Base-by-base conservation (phyloP, 495 filamentous ascomycete species). In the Staphylotrichum tortipilum region DNA sequence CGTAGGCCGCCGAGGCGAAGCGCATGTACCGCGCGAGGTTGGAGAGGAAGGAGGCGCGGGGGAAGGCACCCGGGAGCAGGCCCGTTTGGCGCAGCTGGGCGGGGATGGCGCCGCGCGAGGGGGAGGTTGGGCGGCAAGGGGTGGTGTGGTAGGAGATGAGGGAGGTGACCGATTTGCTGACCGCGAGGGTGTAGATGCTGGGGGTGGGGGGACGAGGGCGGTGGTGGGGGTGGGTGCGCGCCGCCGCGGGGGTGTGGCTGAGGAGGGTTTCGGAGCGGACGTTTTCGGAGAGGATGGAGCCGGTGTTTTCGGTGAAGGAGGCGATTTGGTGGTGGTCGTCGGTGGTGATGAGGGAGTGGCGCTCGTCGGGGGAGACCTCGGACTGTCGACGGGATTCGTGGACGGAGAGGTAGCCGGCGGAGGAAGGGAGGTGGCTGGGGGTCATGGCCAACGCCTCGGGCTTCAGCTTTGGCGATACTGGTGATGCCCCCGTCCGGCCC, bases 1-100 rank as follows among this genome's bases (percentile, higher is more conserved):
- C 86, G 50, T 90, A 90, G 1, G 83, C 81, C 0, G 85, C 86
- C 11, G 85, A 86, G 1, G 86, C 79, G 61, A 88, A 89, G 0
- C 85, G 82, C 65, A 83, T 83, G 57, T 85, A 90, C 29, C 85
- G 78, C 15, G 81, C 72, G 14, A 89, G 79, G 57, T 89, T 89
- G 33, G 78, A 76, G 2, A 86, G 69, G 35, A 89, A 73, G 55
- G 86, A 83, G 39, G 75, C 69, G 14, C 73, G 60, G 1, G 86
- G 86, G 47, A 87, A 89, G 24, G 84, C 77, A 0, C 81, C 78
- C 3, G 79, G 74, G 10, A 84, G 68, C 36, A 68, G 62, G 0
- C 82, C 83, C 14, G 74, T 76, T 7, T 72, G 71, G n/a, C n/a
- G n/a, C n/a, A n/a, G n/a, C n/a, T n/a, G n/a, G n/a, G n/a, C n/a